Evolutionary conservation across 2,329 filamentous ascomycete species (phyloP), one percentile per base, ranked within the genome.

Genomic region (Pseudocercospora cruenta): DNA sequence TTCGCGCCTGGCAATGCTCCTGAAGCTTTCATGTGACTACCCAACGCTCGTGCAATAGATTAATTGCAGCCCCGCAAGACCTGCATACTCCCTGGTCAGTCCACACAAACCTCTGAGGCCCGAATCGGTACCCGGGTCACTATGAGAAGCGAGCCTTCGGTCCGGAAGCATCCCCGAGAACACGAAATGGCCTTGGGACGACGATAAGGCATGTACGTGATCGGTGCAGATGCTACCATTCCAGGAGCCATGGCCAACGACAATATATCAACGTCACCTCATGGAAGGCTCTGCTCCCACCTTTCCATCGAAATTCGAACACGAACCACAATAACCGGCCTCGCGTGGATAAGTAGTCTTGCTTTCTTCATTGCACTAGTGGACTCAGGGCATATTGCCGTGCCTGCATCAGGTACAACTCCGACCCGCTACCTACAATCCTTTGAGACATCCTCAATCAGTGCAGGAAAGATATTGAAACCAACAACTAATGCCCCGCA

Each of bases 41-140:
- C 31, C 8, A 39, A n/a, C 28, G 31, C 31, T 58, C 55, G 55
- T 58, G 55, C 55, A 58, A 43, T 26, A 43, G 6, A 39, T 58
- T 58, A 19, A 58, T 58, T n/a, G 55, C 31, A 39, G 55, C 55
- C 55, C 55, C 55, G 55, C 55, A 58, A 58, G n/a, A 31, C 22
- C 16, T 26, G 51, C 51, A 26, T 28, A 22, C 22, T 26, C 24
- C 51, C 24, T 26, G 16, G 22, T 54, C 22, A 54, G 16, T 28
- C 51, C 31, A 2, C 33, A 26, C 28, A 19, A 58, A 12, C 55
- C 28, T 36, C 7, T 58, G 31, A n/a, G 19, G 45, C 24, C 55
- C 55, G 55, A 58, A 43, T 43, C 31, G 55, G 55, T 58, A 58
- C 16, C 33, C 28, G 19, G 36, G 12, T 19, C 33, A 45, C 10